phyloP scores from a whole-genome alignment of 2,329 filamentous ascomycete genomes.

The Ceratocystis eucalypticola region DNA sequence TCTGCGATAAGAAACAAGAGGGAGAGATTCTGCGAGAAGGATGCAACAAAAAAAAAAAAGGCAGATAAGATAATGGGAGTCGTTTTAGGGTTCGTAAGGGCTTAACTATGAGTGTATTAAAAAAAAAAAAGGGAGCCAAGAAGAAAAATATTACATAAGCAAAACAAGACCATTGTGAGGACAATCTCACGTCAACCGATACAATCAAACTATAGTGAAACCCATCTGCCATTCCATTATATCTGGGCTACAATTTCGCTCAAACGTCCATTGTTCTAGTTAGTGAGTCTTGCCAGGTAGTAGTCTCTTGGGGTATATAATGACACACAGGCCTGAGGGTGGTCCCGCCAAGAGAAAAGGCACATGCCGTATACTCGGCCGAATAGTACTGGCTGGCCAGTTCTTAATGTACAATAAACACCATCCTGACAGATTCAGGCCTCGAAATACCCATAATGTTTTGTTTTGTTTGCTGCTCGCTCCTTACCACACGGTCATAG shows the following conservation, averaged over 20 bases:
- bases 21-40: neutral
- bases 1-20: neutral
- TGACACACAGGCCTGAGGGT: neutral
- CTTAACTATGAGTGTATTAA: neutral
- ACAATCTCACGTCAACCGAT: neutral
- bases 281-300: neutral
- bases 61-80: neutral
- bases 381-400: neutral
- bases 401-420: neutral
- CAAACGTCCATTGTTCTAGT: neutral
- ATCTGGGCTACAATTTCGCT: neutral
- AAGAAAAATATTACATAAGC: neutral
- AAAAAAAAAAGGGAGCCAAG: neutral
- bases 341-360: neutral
- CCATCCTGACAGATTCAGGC: neutral
- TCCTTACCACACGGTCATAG: slow-evolving; percentile 31
- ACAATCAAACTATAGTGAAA: neutral
- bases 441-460: neutral
- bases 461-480: neutral
- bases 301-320: neutral
- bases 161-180: neutral
- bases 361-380: neutral
- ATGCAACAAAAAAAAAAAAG: neutral
- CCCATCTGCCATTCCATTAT: neutral
- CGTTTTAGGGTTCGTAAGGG: neutral